These are phyloP conservation scores for Fusarium sp. DNA, from an alignment of 2,329 filamentous ascomycete genomes.

Conservation along the genomic window DNA sequence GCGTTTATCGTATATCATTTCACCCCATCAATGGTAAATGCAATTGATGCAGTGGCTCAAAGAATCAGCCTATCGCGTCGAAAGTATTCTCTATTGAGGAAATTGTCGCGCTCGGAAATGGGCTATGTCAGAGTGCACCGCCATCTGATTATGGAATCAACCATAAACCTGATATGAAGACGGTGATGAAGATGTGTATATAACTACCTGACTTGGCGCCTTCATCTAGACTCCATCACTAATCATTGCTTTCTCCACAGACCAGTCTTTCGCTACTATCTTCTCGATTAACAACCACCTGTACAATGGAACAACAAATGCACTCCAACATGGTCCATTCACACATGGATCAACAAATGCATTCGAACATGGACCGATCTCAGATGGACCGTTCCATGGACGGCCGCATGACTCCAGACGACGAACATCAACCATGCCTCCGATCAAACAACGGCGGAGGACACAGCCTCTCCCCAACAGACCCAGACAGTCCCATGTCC, in stretches of 20 bases:
- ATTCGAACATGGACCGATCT: too few relatives aligned
- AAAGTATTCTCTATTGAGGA: neutral
- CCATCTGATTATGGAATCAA: neutral
- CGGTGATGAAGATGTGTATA: neutral
- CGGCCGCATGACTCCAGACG: neutral
- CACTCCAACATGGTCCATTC: neutral
- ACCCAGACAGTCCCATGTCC: neutral
- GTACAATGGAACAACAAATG: neutral
- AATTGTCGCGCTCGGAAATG: neutral
- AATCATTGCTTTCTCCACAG: neutral
- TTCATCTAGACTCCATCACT: fast-evolving
- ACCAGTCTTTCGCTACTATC: fast-evolving
- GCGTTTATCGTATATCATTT: neutral
- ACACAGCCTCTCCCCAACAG: neutral
- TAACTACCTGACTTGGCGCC: fast-evolving
- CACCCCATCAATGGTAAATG: neutral
- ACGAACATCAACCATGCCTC: neutral
- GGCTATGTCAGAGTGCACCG: neutral
- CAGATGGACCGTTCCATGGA: neutral
- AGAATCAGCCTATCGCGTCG: neutral
- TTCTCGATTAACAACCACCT: too few relatives aligned
- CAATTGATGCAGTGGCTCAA: neutral
- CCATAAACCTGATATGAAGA: neutral
- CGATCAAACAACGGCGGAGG: neutral
- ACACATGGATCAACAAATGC: too few relatives aligned